A percentile compares a stretch with the other conserved stretches of the same genome.
Conservation (phyloP, 192 early-diverging fungal species). For the Dissophora globulifera region DNA sequence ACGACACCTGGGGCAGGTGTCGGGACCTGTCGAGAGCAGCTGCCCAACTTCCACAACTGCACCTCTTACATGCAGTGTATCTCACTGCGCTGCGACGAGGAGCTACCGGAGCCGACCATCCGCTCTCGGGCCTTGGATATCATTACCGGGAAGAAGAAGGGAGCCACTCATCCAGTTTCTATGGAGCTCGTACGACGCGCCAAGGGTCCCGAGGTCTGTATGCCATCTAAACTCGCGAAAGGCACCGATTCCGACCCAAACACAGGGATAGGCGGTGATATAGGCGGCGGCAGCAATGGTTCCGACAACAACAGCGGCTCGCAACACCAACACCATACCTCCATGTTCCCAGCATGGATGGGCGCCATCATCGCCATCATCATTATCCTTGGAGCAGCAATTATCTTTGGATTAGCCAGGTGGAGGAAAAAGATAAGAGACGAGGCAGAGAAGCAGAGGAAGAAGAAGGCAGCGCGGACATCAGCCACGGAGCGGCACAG, state of each 20-base stretch:
- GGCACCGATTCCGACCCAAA: not conserved
- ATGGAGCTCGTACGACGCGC: slow-evolving; percentile 8
- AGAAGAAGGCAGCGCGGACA: not conserved
- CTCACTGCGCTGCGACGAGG: slow-evolving; percentile 23
- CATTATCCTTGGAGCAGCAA: slow-evolving; percentile 7
- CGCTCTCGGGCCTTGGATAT: not conserved
- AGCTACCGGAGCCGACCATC: not conserved
- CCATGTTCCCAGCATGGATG: slow-evolving; percentile 19
- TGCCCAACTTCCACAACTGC: slow-evolving; percentile 34
- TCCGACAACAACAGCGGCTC: not conserved
- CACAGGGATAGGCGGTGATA: not conserved
- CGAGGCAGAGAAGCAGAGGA: slow-evolving; percentile 15
- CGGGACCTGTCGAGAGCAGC: slow-evolving; percentile 24
- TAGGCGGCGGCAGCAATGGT: not conserved
- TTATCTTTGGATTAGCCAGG: slow-evolving; percentile 29
- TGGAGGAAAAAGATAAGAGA: slow-evolving; percentile 24
- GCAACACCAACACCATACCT: not conserved
- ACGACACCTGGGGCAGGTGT: slow-evolving; percentile 1
- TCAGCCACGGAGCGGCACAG: not conserved
- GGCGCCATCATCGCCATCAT: slow-evolving; percentile 23
- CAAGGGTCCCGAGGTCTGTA: slow-evolving; percentile 7
- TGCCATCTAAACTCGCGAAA: slow-evolving; percentile 18
- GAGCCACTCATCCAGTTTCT: too few relatives aligned
- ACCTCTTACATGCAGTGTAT: slow-evolving; percentile 38
- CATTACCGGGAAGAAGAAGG: not conserved